A percentile compares a stretch with the other conserved stretches of the same genome.
Conservation (phyloP, 2,329 filamentous ascomycete species). For the Fusarium kyushuense region DNA sequence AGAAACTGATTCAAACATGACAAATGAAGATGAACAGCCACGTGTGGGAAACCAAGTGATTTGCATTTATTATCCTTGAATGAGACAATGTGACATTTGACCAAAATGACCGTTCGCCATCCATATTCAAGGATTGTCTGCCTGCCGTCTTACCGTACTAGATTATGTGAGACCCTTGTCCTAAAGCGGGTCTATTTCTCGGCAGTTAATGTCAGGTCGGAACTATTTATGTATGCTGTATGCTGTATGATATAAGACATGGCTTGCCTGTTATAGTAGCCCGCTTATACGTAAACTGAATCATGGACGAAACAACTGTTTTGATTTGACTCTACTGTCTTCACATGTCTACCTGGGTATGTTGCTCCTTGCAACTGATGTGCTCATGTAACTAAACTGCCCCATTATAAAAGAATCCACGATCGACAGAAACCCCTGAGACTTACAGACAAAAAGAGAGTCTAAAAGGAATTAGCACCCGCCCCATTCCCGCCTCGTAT, state of each 20-base stretch:
- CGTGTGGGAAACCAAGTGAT: not conserved
- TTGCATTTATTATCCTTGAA: not conserved
- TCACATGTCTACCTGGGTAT: too few species aligned
- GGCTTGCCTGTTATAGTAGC: not conserved
- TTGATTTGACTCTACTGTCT: not conserved
- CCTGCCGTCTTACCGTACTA: constrained; percentile 2
- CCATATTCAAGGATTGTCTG: not conserved
- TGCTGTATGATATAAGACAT: not conserved
- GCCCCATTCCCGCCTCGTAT: not conserved
- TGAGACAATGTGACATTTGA: not conserved
- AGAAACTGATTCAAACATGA: not conserved
- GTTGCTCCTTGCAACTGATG: not conserved
- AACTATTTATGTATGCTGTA: not conserved
- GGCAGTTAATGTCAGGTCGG: not conserved
- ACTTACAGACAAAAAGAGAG: not conserved
- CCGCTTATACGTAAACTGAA: not conserved
- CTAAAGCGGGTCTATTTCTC: constrained; percentile 2
- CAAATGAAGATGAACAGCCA: not conserved
- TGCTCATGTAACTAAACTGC: too few species aligned
- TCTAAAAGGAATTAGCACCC: not conserved
- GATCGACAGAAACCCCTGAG: constrained; percentile 3
- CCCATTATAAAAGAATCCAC: not conserved
- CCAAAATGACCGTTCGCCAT: not conserved
- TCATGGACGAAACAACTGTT: not conserved
- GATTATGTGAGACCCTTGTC: constrained; percentile 6